These are phyloP conservation scores for Trichophyton rubrum DNA, from an alignment of 2,329 filamentous ascomycete genomes.

Conservation along the genomic window DNA sequence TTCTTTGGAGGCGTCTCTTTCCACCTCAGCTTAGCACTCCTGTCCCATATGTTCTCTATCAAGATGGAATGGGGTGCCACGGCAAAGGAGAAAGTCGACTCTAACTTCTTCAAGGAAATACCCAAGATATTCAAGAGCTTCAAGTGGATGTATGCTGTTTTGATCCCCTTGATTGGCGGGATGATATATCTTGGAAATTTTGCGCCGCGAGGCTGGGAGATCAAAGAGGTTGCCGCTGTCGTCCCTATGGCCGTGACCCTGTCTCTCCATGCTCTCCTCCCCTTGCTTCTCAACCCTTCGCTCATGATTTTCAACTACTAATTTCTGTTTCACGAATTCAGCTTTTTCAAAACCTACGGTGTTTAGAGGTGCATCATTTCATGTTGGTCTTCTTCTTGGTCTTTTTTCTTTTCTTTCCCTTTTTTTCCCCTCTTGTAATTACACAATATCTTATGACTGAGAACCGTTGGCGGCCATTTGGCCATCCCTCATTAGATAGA, in stretches of 20 bases:
- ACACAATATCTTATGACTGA: neutral
- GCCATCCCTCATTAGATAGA: neutral
- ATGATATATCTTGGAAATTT: conserved; percentile 21
- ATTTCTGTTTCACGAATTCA: neutral
- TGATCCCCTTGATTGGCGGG: conserved; percentile 15
- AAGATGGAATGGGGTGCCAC: conserved; percentile 81
- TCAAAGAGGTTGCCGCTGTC: conserved; percentile 19
- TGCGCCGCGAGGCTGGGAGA: conserved; percentile 29
- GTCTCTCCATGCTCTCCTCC: conserved; percentile 14
- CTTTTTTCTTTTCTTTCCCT: neutral
- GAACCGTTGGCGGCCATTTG: neutral
- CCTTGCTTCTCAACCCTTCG: conserved; percentile 16
- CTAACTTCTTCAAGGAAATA: conserved; percentile 75
- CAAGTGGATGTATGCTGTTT: conserved; percentile 51
- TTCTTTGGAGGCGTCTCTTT: conserved; percentile 63
- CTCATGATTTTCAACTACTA: conserved; percentile 17
- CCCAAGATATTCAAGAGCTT: conserved; percentile 68
- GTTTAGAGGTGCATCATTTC: neutral
- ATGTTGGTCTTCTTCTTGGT: neutral
- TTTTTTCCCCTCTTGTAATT: neutral
- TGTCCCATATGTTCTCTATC: conserved; percentile 73
- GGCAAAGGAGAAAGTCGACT: conserved; percentile 59
- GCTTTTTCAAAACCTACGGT: neutral
- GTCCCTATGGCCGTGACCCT: conserved; percentile 15
- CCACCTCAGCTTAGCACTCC: conserved; percentile 66